Percentiles rank a stretch among this genome's conserved stretches.
Evolutionary conservation across 129 eudicot genomes (phyloP).

Genomic region (Erigeron canadensis): DNA sequence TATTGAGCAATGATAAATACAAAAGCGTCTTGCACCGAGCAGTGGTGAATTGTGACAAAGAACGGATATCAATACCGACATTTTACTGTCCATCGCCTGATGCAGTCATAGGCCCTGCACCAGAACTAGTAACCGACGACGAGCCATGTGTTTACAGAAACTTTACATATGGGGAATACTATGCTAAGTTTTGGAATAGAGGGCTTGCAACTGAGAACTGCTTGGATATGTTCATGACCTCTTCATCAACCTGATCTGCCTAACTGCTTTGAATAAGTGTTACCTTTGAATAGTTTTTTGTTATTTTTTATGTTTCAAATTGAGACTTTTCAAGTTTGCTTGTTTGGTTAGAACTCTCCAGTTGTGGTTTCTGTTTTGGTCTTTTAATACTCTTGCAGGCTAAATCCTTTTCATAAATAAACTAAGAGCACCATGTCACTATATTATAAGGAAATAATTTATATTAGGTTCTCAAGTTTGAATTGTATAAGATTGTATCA

Average conservation of each 20-base stretch:
- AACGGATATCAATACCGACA: slow-evolving; percentile 44
- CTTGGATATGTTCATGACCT: slow-evolving; percentile 34
- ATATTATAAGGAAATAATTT: too few relatives aligned
- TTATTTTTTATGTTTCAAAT: background rate
- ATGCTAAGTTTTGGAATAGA: slow-evolving; percentile 41
- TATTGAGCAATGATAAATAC: slow-evolving; percentile 41
- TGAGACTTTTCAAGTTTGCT: background rate
- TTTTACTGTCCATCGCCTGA: slow-evolving; percentile 46
- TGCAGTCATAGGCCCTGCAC: slow-evolving; percentile 38
- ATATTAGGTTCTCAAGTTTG: background rate
- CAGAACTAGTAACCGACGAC: slow-evolving; percentile 25
- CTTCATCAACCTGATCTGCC: background rate
- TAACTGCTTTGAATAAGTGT: background rate
- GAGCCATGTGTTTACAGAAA: slow-evolving; percentile 29
- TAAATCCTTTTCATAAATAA: too few relatives aligned
- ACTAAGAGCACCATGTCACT: too few relatives aligned
- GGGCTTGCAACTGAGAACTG: slow-evolving; percentile 38
- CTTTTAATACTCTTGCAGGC: background rate
- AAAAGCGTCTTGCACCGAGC: slow-evolving; percentile 52
- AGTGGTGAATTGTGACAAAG: slow-evolving; percentile 43
- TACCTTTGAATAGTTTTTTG: background rate
- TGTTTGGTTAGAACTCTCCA: background rate
- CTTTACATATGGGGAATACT: slow-evolving; percentile 36
- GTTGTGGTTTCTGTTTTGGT: background rate
- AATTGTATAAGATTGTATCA: background rate